Evolutionary conservation across 495 filamentous ascomycete species (phyloP), one percentile per base, ranked within the genome.

Genomic region (Terfezia boudieri): DNA sequence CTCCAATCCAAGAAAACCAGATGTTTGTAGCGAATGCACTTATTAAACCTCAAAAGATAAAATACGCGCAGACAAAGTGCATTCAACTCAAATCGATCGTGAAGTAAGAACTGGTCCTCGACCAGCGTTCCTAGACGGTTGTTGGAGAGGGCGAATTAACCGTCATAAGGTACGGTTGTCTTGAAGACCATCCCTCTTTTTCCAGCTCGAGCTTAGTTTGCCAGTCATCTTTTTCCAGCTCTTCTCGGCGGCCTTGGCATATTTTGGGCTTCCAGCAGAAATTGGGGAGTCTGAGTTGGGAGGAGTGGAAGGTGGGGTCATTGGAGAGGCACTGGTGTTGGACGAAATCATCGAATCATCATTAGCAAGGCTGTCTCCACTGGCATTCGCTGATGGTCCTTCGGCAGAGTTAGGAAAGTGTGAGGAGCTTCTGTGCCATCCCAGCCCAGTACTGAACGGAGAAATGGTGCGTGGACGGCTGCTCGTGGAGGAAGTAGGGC

Each of bases 221-320:
- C 77, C 78, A 9, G 82, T 78, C 77, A 89, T 82, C 69, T 86
- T 88, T 71, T 86, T 90, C 84, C 85, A 92, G 55, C 76, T 71
- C 56, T 69, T 77, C 46, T 64, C 65, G 50, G 56, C 65, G 49
- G 55, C 56, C 58, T 65, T 64, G 43, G 20, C 35, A 32, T 16
- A 43, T 53, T 17, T 43, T 10, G 37, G 35, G n/a, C 52, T 46
- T 46, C 41, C 41, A 46, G 41, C 4, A 72, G 64, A 76, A 70
- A 32, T 32, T 32, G 26, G 26, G 26, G 26, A 32, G 26, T 78
- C 71, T 0, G 72, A 73, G 20, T 79, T 82, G 7, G 86, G 85
- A 9, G 86, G 86, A 6, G 86, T 89, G 8, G 79, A 87, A 2
- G 86, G 86, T 14, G 86, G 86, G n/a, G 86, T 93, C 80, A 90